phyloP scores from a whole-genome alignment of 176 grass and related monocot genomes.

The Oropetium thomaeum region DNA sequence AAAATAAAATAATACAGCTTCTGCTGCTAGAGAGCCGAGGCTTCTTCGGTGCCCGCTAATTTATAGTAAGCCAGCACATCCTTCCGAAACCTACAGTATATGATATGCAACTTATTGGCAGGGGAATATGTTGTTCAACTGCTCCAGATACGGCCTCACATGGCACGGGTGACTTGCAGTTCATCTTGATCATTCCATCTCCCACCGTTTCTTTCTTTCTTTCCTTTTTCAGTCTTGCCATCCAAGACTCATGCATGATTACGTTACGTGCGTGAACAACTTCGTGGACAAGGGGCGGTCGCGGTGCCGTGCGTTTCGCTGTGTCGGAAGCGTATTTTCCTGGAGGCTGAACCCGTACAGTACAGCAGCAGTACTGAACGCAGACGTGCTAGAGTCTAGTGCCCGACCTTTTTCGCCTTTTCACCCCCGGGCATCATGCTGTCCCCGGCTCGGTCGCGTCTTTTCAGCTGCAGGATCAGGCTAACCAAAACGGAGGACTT shows the following conservation, averaged over 20 bases:
- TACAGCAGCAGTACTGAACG: not conserved
- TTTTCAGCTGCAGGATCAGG: not conserved
- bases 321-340: not conserved
- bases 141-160: constrained; percentile 38
- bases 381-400: not conserved
- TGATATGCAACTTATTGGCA: not conserved
- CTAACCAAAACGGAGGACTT: constrained; percentile 14
- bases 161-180: not conserved
- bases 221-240: not conserved
- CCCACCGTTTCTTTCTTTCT: not conserved
- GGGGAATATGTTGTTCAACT: constrained; percentile 2
- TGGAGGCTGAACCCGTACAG: not conserved
- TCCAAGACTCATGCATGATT: not conserved
- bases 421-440: constrained; percentile 20
- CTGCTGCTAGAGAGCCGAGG: not conserved
- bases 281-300: not conserved
- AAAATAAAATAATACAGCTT: too few relatives aligned
- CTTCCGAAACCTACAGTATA: too few relatives aligned
- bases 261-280: not conserved
- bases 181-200: too few relatives aligned
- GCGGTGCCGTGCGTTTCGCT: not conserved
- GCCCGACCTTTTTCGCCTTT: not conserved
- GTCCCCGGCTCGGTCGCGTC: not conserved
- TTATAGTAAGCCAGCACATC: not conserved
- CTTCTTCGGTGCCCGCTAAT: not conserved